A percentile compares a stretch with the other conserved stretches of the same genome.
Conservation (phyloP, 2,329 filamentous ascomycete species). For the Mycosphaerella arachidis region DNA sequence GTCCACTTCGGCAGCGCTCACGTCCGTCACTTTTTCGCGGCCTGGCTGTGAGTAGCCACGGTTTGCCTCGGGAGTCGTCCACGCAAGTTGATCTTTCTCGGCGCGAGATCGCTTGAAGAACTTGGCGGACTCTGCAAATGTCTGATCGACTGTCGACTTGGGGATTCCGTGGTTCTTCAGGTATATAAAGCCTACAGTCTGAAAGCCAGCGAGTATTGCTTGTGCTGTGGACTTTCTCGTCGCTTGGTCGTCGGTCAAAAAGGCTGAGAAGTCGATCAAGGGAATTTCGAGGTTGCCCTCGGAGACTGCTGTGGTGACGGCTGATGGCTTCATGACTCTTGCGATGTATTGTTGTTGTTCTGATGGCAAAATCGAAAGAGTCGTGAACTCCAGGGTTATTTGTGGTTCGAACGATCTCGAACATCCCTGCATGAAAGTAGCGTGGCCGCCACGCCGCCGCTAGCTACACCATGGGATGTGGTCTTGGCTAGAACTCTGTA, state of each 20-base stretch:
- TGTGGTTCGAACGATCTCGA: neutral
- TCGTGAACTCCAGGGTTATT: neutral
- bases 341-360: neutral
- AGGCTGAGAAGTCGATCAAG: conserved; percentile 70
- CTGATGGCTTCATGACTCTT: conserved; percentile 13
- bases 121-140: conserved; percentile 50
- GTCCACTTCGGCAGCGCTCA: conserved; percentile 54
- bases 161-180: conserved; percentile 73
- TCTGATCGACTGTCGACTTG: conserved; percentile 1
- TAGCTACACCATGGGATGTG: neutral
- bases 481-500: neutral
- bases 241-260: conserved; percentile 45
- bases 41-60: conserved; percentile 46
- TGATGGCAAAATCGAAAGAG: neutral
- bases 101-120: conserved; percentile 63
- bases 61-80: conserved; percentile 52
- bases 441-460: neutral
- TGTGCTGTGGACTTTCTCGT: conserved; percentile 49
- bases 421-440: neutral
- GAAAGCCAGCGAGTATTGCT: conserved; percentile 73
- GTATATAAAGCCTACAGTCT: conserved; percentile 83
- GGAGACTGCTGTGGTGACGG: conserved; percentile 29
- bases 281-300: conserved; percentile 35
- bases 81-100: conserved; percentile 62
- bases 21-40: conserved; percentile 64